Evolutionary conservation across 163 green algal genomes (phyloP).

Genomic region (Volvox carteri): DNA sequence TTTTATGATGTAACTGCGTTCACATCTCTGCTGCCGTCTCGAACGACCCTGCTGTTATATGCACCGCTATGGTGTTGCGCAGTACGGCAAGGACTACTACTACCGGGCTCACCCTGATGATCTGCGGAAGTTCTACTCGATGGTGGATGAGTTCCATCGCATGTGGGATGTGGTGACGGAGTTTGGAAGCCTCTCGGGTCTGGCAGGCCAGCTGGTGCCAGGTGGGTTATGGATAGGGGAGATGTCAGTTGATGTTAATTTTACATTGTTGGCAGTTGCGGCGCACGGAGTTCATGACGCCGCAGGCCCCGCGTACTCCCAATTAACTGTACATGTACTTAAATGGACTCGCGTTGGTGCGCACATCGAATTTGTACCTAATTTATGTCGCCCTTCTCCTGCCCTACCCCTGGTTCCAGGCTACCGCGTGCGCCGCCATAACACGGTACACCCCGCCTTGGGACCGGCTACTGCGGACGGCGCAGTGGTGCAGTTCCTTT

Average conservation of each 20-base stretch:
- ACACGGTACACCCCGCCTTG: slow-evolving; percentile 68
- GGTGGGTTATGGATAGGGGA: slow-evolving; percentile 66
- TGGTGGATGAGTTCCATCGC: slow-evolving; percentile 75
- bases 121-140: slow-evolving; percentile 73
- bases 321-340: too few species aligned
- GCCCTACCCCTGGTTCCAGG: too few species aligned
- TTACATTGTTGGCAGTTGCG: too few species aligned
- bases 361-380: too few species aligned
- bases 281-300: too few species aligned
- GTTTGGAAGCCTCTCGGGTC: slow-evolving; percentile 69
- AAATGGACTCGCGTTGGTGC: too few species aligned
- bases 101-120: slow-evolving; percentile 74
- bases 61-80: not conserved
- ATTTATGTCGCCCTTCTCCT: too few species aligned
- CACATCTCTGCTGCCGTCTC: too few species aligned
- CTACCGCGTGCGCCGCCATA: slow-evolving; percentile 71
- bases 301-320: too few species aligned
- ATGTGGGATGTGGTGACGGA: slow-evolving; percentile 77
- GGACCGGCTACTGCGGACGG: slow-evolving; percentile 66
- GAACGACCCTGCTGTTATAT: too few species aligned
- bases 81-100: slow-evolving; percentile 69
- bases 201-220: slow-evolving; percentile 71
- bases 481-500: slow-evolving; percentile 70
- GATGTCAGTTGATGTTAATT: too few species aligned
- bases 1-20: too few species aligned